Conservation (phyloP, 768 basidiomycete genomes). For the Kwoniella bestiolae region DNA sequence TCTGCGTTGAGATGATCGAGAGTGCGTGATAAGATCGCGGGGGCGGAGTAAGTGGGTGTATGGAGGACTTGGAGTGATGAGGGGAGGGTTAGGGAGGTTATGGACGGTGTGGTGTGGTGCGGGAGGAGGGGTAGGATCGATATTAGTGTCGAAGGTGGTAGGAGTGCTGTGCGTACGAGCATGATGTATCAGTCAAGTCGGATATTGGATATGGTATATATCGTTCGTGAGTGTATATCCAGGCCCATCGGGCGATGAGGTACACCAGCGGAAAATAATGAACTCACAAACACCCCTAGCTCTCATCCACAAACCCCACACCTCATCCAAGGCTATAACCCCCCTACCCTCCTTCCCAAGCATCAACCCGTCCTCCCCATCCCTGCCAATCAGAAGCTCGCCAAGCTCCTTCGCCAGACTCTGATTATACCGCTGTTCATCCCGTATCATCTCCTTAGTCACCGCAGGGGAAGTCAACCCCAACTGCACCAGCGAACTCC, state of each 20-base stretch:
- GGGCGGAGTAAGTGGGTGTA: conserved; percentile 73
- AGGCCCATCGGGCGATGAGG: too few species aligned
- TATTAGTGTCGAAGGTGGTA: conserved; percentile 86
- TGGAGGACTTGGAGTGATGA: conserved; percentile 82
- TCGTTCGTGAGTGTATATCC: too few species aligned
- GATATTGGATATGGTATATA: too few species aligned
- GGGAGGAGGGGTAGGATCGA: conserved; percentile 72
- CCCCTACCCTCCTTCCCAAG: conserved; percentile 65
- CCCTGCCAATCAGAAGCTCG: conserved; percentile 66
- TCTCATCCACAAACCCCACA: conserved; percentile 94
- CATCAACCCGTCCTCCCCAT: conserved; percentile 68
- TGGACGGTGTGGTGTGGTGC: conserved; percentile 68
- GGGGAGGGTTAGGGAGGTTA: conserved; percentile 69
- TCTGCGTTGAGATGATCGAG: conserved; percentile 57
- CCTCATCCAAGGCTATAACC: conserved; percentile 84
- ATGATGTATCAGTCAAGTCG: conserved; percentile 18
- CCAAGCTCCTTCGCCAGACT: conserved; percentile 83
- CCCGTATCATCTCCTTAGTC: conserved; percentile 83
- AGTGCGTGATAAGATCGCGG: conserved; percentile 69
- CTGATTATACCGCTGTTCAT: conserved; percentile 77
- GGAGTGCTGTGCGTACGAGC: conserved; percentile 66
- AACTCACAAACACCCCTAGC: conserved; percentile 83
- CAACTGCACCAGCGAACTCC: conserved; percentile 84
- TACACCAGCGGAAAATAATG: neutral
- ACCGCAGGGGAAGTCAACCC: conserved; percentile 83